Conservation (phyloP, 2,329 filamentous ascomycete species). For the Paramyrothecium roridum region DNA sequence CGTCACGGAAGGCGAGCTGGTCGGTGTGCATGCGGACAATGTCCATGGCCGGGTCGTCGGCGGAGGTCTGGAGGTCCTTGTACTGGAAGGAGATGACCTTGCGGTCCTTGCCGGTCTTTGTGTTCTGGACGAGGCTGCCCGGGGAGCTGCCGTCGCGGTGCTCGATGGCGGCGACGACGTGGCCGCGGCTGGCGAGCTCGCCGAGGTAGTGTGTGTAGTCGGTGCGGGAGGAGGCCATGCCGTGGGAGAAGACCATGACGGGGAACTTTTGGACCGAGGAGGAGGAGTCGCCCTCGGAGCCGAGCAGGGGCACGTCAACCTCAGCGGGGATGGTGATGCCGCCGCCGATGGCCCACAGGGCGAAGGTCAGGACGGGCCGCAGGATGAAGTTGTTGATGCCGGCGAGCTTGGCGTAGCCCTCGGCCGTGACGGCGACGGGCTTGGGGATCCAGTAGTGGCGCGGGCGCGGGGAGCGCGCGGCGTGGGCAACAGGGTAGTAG, state of each 20-base stretch:
- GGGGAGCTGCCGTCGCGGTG: constrained; percentile 51
- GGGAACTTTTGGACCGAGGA: constrained; percentile 26
- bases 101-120: constrained; percentile 21
- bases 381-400: constrained; percentile 39
- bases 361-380: constrained; percentile 38
- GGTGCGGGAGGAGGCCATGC: constrained; percentile 45
- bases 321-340: constrained; percentile 43
- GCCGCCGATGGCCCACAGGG: constrained; percentile 38
- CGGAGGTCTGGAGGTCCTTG: constrained; percentile 20
- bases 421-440: constrained; percentile 39
- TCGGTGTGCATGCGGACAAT: constrained; percentile 35
- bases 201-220: constrained; percentile 51
- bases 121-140: constrained; percentile 34
- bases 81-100: constrained; percentile 30
- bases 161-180: constrained; percentile 47
- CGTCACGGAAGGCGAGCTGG: constrained; percentile 48
- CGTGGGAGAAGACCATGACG: constrained; percentile 50
- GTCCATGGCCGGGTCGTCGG: constrained; percentile 22
- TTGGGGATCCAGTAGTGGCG: constrained; percentile 42
- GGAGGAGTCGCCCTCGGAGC: constrained; percentile 11
- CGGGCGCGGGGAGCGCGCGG: constrained; percentile 16
- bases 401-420: constrained; percentile 44
- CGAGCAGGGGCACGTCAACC: constrained; percentile 40
- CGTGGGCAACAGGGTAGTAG: constrained; percentile 41
- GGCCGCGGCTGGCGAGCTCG: constrained; percentile 46